These are phyloP conservation scores for Epichloe brachyelytri DNA, from an alignment of 2,329 filamentous ascomycete species.

Conservation along the genomic window DNA sequence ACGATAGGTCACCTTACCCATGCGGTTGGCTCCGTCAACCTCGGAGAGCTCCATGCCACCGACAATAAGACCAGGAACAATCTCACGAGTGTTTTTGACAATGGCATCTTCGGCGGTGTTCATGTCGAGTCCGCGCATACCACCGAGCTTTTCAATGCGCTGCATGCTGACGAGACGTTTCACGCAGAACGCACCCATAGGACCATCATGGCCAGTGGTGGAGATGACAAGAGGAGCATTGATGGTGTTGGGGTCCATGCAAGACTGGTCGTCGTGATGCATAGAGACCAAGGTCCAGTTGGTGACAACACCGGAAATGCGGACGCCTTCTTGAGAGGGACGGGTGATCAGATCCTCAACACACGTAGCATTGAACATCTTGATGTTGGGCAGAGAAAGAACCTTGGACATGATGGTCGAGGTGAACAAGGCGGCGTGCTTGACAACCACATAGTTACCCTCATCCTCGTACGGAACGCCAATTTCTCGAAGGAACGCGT, in stretches of 20 bases:
- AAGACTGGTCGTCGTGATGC: slow-evolving; percentile 79
- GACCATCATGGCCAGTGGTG: slow-evolving; percentile 82
- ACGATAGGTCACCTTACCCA: slow-evolving; percentile 40
- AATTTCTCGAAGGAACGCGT: slow-evolving; percentile 68
- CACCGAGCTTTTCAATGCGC: slow-evolving; percentile 68
- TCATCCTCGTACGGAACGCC: slow-evolving; percentile 82
- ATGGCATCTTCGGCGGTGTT: slow-evolving; percentile 84
- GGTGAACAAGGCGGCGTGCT: slow-evolving; percentile 88
- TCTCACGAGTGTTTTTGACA: slow-evolving; percentile 79
- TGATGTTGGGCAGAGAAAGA: slow-evolving; percentile 75
- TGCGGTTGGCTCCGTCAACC: slow-evolving; percentile 81
- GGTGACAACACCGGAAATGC: slow-evolving; percentile 80
- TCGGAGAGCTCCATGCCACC: slow-evolving; percentile 90
- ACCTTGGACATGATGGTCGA: slow-evolving; percentile 77
- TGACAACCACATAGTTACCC: slow-evolving; percentile 79
- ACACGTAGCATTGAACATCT: slow-evolving; percentile 89
- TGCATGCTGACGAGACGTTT: slow-evolving; percentile 88
- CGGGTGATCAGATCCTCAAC: slow-evolving; percentile 91
- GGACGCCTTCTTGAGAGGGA: slow-evolving; percentile 40
- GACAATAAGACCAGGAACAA: slow-evolving; percentile 80
- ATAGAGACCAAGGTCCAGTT: slow-evolving; percentile 91
- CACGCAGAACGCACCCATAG: slow-evolving; percentile 81
- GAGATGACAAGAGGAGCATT: slow-evolving; percentile 81
- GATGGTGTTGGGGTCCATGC: slow-evolving; percentile 97
- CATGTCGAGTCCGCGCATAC: slow-evolving; percentile 93